Evolutionary conservation across 257 asterid species (phyloP), one percentile per base, ranked within the genome.

Genomic region (Plantago ovata): DNA sequence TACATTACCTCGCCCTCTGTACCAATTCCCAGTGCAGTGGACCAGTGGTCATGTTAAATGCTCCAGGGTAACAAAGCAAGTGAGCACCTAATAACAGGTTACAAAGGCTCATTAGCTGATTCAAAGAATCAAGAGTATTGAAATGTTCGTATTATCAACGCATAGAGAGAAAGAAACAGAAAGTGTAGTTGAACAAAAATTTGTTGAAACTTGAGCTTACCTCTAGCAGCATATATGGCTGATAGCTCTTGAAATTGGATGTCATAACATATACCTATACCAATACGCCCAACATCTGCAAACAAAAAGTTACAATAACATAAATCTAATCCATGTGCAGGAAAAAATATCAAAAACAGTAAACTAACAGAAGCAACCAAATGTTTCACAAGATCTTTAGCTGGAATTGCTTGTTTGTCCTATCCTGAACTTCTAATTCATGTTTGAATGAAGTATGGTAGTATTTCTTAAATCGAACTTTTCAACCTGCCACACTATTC

Each of bases 31-130:
- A 85, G 66, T 85, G 96, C 48, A 85, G 79, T 43, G 96, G 96
- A 60, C 96, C 96, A 60, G 93, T 88, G 43, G 96, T 85, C 96
- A 85, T 88, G 88, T 88, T 88, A 76, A 88, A 88, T 62, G 95
- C 95, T 64, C 95, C 96, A 58, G 96, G 96, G 70, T 83, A 85
- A 71, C 96, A 85, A 54, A 88, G 75, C 85, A 88, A 73, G 79
- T 88, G 96, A 66, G 93, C 96, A 62, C 95, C 96, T 88, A 76
- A 52, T 67, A 56, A 53, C 33, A 63, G 36, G 56, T 20, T 65
- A 58, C 52, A 58, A 53, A 33, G 48, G 36, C 22, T 24, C 43
- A 50, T 60, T 28, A 36, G 56, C 54, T 18, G n/a, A 4, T 48
- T 48, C 1, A 16, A n/a, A n/a, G n/a, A n/a, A n/a, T n/a, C n/a